A percentile compares a stretch with the other conserved stretches of the same genome.
Evolutionary conservation across 2,329 filamentous ascomycete species (phyloP).

Genomic region (Diaporthe humulicola): DNA sequence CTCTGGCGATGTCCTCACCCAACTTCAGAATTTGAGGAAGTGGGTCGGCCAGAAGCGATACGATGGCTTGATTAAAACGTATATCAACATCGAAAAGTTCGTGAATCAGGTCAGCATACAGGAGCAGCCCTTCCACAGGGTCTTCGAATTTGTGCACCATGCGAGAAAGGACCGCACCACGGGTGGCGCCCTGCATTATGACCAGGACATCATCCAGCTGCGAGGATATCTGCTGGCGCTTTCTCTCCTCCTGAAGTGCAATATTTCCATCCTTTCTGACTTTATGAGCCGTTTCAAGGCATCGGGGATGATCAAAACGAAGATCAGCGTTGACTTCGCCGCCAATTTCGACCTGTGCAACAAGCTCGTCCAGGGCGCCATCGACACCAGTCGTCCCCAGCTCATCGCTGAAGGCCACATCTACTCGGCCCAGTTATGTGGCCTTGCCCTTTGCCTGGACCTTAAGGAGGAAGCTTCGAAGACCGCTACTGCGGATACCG

Average conservation of each 20-base stretch:
- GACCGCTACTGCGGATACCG: neutral
- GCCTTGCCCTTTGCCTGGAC: conserved; percentile 53
- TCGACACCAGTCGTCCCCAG: conserved; percentile 50
- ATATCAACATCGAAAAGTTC: conserved; percentile 44
- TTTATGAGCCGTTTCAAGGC: conserved; percentile 43
- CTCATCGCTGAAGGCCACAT: conserved; percentile 65
- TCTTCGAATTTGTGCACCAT: conserved; percentile 59
- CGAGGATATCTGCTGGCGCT: conserved; percentile 56
- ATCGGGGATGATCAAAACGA: neutral
- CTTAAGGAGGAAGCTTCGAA: neutral
- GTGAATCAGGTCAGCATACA: conserved; percentile 48
- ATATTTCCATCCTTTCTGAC: conserved; percentile 61
- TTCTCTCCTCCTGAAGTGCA: conserved; percentile 61
- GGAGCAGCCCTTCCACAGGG: conserved; percentile 64
- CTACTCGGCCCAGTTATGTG: conserved; percentile 62
- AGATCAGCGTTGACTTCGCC: conserved; percentile 46
- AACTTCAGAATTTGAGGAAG: conserved; percentile 21
- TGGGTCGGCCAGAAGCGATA: conserved; percentile 39
- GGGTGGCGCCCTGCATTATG: conserved; percentile 49
- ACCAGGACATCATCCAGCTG: conserved; percentile 53
- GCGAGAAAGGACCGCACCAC: conserved; percentile 49
- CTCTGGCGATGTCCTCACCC: neutral
- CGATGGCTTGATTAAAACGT: conserved; percentile 32
- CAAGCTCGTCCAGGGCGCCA: conserved; percentile 55
- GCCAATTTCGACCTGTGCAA: conserved; percentile 55